Base-by-base conservation (phyloP, 306 rosid genomes). In the Ammopiptanthus mongolicus region DNA sequence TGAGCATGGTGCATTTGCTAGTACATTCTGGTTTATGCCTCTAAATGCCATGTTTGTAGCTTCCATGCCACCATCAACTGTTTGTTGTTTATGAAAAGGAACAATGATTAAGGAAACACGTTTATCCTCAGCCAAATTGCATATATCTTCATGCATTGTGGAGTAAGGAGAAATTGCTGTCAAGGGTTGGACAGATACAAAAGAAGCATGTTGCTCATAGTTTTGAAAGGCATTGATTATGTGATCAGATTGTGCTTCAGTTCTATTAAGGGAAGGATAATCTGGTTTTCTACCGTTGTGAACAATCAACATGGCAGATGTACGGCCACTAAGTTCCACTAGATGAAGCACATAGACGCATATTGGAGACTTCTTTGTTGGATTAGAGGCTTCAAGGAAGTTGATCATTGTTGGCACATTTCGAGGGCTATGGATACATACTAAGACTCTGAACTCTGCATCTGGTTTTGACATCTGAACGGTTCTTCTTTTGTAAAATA, bases 61-160 rank as follows among this genome's bases (percentile, higher is more conserved):
- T 74, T 95, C 99, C 97, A 95, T 95, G n/a, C 88, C 97, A 0
- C 99, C 97, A 44, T 95, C 99, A 1, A 95, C 99, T 0, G 99
- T 92, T 56, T 87, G 97, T 64, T 92, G 99, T 57, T 95, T 95
- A 47, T 95, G 99, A 69, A 95, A 95, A 48, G 97, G 99, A 29
- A 95, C 63, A 62, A 95, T 85, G 18, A 95, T 61, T 69, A 92
- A 75, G 21, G 97, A 86, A 1, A 87, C 93, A 0, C 92, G 89
- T 63, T 92, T 92, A 65, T 92, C 99, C 55, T 86, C 97, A 0
- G 97, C 97, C 65, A 95, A 78, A 47, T 81, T 76, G 87, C 97
- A 85, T 15, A 95, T 89, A 62, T 90, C 97, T 55, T 95, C 97
- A 52, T 92, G 97, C 99, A 95, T 95, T 0, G 97, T 92, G 8